These are phyloP conservation scores for Coemansia sp. DNA, from an alignment of 192 early-diverging fungal species.

Conservation along the genomic window DNA sequence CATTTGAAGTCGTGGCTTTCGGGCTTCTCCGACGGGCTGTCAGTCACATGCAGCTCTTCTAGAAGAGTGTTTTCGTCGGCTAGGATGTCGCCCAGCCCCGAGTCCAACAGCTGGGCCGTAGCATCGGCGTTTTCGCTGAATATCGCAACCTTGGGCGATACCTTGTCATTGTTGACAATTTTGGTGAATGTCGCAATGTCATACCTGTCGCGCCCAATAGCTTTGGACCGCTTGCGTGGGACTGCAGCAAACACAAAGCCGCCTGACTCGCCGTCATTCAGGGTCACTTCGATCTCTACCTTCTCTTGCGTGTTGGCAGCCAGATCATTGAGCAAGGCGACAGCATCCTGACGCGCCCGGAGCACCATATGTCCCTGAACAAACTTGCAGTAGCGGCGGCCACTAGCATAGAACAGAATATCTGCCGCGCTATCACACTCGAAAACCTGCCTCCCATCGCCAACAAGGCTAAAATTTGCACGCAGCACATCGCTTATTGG, in stretches of 20 bases:
- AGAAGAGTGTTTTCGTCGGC: slow-evolving; percentile 44
- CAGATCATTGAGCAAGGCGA: slow-evolving; percentile 53
- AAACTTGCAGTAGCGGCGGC: slow-evolving; percentile 68
- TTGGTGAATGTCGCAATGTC: slow-evolving; percentile 60
- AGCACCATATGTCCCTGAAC: slow-evolving; percentile 66
- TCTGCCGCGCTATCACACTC: slow-evolving; percentile 73
- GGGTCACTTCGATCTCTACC: slow-evolving; percentile 47
- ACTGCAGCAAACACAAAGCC: slow-evolving; percentile 76
- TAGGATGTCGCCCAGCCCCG: slow-evolving; percentile 57
- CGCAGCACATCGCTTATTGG: slow-evolving; percentile 51
- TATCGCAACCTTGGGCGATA: slow-evolving; percentile 52
- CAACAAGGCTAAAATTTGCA: slow-evolving; percentile 74
- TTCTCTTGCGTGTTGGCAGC: slow-evolving; percentile 44
- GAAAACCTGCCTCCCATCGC: slow-evolving; percentile 59
- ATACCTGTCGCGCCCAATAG: slow-evolving; percentile 65
- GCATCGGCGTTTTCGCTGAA: slow-evolving; percentile 65
- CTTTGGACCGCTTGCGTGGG: slow-evolving; percentile 58
- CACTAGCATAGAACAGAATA: slow-evolving; percentile 77
- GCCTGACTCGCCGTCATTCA: slow-evolving; percentile 45
- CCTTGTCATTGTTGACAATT: slow-evolving; percentile 14
- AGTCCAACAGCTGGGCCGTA: slow-evolving; percentile 55
- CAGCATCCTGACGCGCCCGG: slow-evolving; percentile 47
- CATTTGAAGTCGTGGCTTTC: slow-evolving; percentile 52
- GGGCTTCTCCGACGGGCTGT: slow-evolving; percentile 65
- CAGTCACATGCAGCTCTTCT: slow-evolving; percentile 64